Percentiles rank a stretch among this genome's conserved stretches.
These are phyloP conservation scores for Acorus gramineus DNA, from an alignment of 106 monocot genomes.

Conservation along the genomic window DNA sequence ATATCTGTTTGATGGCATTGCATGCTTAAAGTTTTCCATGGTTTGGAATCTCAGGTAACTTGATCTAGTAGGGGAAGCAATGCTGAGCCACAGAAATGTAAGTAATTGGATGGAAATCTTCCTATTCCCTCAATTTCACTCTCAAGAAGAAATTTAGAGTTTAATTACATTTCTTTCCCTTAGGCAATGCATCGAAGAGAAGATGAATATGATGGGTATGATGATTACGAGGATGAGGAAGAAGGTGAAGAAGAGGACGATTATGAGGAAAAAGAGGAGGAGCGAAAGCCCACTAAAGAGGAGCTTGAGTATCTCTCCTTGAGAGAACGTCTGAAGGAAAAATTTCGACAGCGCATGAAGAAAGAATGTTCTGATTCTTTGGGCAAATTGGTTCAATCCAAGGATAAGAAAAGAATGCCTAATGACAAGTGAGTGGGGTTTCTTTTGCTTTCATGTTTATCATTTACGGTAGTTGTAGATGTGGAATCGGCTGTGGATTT, in stretches of 20 bases:
- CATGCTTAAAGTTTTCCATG: no score
- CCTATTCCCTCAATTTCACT: no score
- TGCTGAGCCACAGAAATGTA: no score
- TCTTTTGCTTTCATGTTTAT: background rate
- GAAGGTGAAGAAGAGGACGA: slow-evolving; percentile 28
- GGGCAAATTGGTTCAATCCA: slow-evolving; percentile 7
- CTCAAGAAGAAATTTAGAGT: no score
- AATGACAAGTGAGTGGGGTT: slow-evolving; percentile 13
- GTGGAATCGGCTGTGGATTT: no score
- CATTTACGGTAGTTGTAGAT: background rate
- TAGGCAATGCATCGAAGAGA: slow-evolving; percentile 13
- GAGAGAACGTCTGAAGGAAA: slow-evolving; percentile 28
- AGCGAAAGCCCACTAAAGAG: slow-evolving; percentile 20
- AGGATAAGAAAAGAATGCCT: slow-evolving; percentile 1
- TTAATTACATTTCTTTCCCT: no score
- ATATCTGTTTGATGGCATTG: no score
- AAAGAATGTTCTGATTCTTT: slow-evolving; percentile 17
- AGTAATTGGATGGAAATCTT: no score
- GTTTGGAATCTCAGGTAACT: no score
- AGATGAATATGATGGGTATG: slow-evolving; percentile 32
- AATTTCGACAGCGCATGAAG: slow-evolving; percentile 22
- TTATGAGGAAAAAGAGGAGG: slow-evolving; percentile 16
- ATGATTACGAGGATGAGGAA: slow-evolving; percentile 40
- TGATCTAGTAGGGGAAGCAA: no score
- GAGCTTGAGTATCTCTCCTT: slow-evolving; percentile 34